Conservation (phyloP, 148 eudicot species). For the Nepenthes mirabilis region DNA sequence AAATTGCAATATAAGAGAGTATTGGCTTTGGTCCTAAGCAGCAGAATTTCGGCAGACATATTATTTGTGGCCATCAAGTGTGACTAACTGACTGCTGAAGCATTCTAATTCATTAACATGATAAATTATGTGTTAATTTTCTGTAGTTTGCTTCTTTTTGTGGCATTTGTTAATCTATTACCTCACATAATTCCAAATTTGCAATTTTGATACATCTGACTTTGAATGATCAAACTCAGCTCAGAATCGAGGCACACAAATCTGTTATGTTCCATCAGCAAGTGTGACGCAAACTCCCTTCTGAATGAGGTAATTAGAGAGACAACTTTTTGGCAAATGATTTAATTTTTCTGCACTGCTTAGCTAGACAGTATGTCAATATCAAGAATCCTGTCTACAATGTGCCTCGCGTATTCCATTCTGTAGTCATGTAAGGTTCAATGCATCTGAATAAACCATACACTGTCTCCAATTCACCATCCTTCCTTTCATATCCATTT, state of each 20-base stretch:
- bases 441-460: too few relatives aligned
- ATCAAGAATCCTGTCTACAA: background rate
- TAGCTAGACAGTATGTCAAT: background rate
- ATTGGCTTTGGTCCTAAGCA: too few relatives aligned
- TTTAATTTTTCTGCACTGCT: background rate
- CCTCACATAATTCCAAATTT: slow-evolving; percentile 1
- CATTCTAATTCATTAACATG: too few relatives aligned
- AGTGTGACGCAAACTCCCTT: slow-evolving; percentile 62
- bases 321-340: background rate
- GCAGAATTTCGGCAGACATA: too few relatives aligned
- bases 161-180: background rate
- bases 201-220: slow-evolving; percentile 2
- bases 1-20: too few relatives aligned
- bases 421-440: too few relatives aligned
- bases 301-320: slow-evolving; percentile 44
- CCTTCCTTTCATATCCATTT: too few relatives aligned
- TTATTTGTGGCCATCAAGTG: too few relatives aligned
- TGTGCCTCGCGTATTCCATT: too few relatives aligned
- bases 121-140: background rate
- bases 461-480: too few relatives aligned
- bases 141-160: background rate
- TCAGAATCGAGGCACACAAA: slow-evolving; percentile 51
- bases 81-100: too few relatives aligned
- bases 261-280: slow-evolving; percentile 68
- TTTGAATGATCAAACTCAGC: slow-evolving; percentile 22